Evolutionary conservation across 208 protist genomes (phyloP).

Genomic region (Leishmania amazonensis): DNA sequence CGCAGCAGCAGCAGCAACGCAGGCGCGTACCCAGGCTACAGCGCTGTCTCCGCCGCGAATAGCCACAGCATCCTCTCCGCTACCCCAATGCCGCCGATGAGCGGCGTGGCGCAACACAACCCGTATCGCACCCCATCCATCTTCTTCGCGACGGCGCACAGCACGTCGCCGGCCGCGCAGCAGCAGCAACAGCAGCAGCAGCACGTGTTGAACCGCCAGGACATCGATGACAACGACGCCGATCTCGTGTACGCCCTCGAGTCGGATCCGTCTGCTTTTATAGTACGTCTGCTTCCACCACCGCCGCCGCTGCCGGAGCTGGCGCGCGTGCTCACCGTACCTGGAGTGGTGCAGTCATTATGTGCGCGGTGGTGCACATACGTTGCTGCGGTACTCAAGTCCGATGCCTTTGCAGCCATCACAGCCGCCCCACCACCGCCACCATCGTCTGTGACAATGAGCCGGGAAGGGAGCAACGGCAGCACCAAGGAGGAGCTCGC

Average conservation of each 20-base stretch:
- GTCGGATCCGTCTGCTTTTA: conserved; percentile 28
- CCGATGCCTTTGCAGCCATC: conserved; percentile 25
- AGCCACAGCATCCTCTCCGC: neutral
- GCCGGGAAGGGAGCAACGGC: conserved; percentile 5
- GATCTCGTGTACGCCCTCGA: conserved; percentile 27
- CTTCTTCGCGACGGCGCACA: conserved; percentile 4
- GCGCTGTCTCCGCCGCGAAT: neutral
- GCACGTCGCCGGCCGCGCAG: neutral
- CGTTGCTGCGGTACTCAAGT: conserved; percentile 31
- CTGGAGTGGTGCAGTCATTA: conserved; percentile 29
- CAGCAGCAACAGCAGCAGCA: neutral
- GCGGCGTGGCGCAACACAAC: conserved; percentile 18
- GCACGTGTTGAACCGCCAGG: conserved; percentile 12
- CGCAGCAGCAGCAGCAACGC: conserved; percentile 31
- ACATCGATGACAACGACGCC: conserved; percentile 21
- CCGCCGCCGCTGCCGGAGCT: conserved; percentile 37
- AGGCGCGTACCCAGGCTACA: neutral
- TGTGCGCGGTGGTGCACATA: conserved; percentile 34
- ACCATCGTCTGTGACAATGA: conserved; percentile 6
- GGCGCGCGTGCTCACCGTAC: conserved; percentile 28
- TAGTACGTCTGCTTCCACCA: conserved; percentile 32
- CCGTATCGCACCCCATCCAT: conserved; percentile 24
- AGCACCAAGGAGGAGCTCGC: conserved; percentile 23
- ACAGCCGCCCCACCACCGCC: conserved; percentile 22
- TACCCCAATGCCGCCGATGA: conserved; percentile 2